Evolutionary conservation across 2,329 filamentous ascomycete species (phyloP).

Genomic region (Talaromyces sp.): DNA sequence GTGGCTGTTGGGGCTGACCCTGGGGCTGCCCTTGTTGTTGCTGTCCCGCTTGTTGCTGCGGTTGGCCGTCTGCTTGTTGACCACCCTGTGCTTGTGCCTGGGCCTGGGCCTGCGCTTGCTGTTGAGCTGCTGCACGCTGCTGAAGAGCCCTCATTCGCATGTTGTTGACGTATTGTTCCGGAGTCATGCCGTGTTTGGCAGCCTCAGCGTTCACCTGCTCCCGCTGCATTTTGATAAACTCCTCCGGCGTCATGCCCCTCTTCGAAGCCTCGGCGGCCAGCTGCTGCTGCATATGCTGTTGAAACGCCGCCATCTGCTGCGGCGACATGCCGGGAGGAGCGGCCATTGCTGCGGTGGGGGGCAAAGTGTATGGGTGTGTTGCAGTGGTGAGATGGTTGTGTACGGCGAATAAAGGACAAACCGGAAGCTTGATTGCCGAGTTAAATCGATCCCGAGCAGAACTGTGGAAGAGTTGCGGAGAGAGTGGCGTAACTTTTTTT

Average conservation of each 20-base stretch:
- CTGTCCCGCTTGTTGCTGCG: slow-evolving; percentile 6
- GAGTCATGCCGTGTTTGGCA: slow-evolving; percentile 48
- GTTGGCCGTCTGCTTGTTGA: slow-evolving; percentile 16
- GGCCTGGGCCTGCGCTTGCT: slow-evolving; percentile 19
- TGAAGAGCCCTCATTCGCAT: slow-evolving; percentile 44
- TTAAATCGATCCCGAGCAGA: not conserved
- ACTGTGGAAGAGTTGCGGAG: not conserved
- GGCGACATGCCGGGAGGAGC: slow-evolving; percentile 55
- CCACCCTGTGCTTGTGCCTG: slow-evolving; percentile 12
- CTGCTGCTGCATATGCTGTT: slow-evolving; percentile 65
- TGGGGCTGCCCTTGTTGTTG: slow-evolving; percentile 14
- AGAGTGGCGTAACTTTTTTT: not conserved
- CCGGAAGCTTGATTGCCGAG: not conserved
- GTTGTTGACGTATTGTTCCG: slow-evolving; percentile 45
- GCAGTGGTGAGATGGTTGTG: not conserved
- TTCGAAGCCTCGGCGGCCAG: slow-evolving; percentile 77
- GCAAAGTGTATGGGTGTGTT: slow-evolving; percentile 2
- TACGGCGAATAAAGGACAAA: not conserved
- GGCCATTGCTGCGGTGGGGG: slow-evolving; percentile 24
- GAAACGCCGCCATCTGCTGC: slow-evolving; percentile 67
- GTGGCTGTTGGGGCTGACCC: slow-evolving; percentile 8
- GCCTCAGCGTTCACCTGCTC: slow-evolving; percentile 43
- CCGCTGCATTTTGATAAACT: slow-evolving; percentile 66
- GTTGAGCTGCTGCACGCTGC: slow-evolving; percentile 34
- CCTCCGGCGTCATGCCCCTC: slow-evolving; percentile 74